These are phyloP conservation scores for Wickerhamomyces subpelliculosus DNA, from an alignment of 805 yeast species.

Conservation along the genomic window DNA sequence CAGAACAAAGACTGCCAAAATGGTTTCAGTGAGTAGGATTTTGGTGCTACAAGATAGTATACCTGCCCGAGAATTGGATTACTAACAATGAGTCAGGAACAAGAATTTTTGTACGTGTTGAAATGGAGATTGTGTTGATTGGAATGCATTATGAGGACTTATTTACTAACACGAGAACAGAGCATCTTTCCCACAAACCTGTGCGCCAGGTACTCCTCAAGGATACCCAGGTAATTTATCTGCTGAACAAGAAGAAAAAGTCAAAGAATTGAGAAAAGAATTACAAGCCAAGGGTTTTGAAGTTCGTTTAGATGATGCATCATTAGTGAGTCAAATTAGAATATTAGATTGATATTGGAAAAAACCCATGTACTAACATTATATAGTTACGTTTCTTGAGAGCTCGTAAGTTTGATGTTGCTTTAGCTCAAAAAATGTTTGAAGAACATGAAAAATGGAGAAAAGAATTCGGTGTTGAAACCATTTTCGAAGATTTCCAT, in stretches of 20 bases:
- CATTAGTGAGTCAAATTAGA: conserved; percentile 34
- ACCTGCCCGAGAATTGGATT: too few species aligned
- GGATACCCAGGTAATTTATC: conserved; percentile 83
- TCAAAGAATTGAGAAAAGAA: conserved; percentile 50
- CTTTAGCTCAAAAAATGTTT: conserved; percentile 75
- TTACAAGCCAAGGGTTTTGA: conserved; percentile 60
- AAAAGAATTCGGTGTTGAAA: conserved; percentile 75
- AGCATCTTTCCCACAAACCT: conserved; percentile 60
- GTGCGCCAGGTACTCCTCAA: conserved; percentile 54
- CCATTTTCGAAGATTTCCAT: conserved; percentile 79
- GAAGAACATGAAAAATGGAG: conserved; percentile 90
- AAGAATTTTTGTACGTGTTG: conserved; percentile 2
- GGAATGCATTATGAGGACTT: neutral
- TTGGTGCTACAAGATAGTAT: neutral
- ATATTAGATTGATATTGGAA: neutral
- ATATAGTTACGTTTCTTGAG: conserved; percentile 68
- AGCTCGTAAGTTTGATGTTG: conserved; percentile 90
- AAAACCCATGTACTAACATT: neutral
- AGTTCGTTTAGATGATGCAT: conserved; percentile 82
- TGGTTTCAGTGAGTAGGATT: neutral
- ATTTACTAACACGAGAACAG: conserved; percentile 4
- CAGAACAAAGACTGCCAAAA: neutral
- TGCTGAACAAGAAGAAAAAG: conserved; percentile 53
- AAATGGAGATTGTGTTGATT: too few species aligned
- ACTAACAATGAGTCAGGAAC: conserved; percentile 2